phyloP scores from a whole-genome alignment of 331 rosid species.

The Phaseolus coccineus region DNA sequence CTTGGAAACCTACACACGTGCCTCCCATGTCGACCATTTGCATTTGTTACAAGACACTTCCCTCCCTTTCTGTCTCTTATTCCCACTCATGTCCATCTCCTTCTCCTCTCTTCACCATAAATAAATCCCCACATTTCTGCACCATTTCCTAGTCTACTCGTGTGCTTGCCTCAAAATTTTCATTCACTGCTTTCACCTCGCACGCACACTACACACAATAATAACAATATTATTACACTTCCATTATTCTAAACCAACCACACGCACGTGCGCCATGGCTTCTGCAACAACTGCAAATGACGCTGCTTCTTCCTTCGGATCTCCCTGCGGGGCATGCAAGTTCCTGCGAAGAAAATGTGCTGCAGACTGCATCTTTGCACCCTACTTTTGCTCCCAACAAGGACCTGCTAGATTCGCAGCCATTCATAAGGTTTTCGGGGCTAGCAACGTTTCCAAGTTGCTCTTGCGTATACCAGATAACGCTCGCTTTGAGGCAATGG shows the following conservation, averaged over 20 bases:
- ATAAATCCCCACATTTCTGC: conserved; percentile 11
- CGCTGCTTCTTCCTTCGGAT: conserved; percentile 44
- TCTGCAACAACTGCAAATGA: conserved; percentile 51
- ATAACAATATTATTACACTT: neutral
- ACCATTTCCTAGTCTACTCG: conserved; percentile 77
- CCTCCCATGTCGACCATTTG: conserved; percentile 66
- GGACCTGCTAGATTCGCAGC: conserved; percentile 83
- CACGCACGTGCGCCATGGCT: conserved; percentile 49
- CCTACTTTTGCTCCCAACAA: conserved; percentile 79
- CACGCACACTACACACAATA: neutral
- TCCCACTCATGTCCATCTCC: conserved; percentile 42
- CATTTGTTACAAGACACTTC: conserved; percentile 51
- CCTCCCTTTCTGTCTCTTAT: conserved; percentile 47
- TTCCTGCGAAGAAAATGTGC: conserved; percentile 86
- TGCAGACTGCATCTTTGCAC: conserved; percentile 82
- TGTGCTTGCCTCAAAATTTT: conserved; percentile 61
- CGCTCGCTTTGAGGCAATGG: conserved; percentile 80
- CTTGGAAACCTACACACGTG: conserved; percentile 62
- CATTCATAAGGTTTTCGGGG: conserved; percentile 93
- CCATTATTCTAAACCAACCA: too few relatives aligned
- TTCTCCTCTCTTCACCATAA: neutral
- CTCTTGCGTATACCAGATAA: conserved; percentile 71
- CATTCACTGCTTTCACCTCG: conserved; percentile 23
- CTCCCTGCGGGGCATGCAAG: conserved; percentile 99
- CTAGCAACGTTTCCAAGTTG: conserved; percentile 86